Percentiles rank a stretch among this genome's conserved stretches.
These are phyloP conservation scores for Lipomyces yarrowii DNA, from an alignment of 1,139 yeast genomes.

Conservation along the genomic window DNA sequence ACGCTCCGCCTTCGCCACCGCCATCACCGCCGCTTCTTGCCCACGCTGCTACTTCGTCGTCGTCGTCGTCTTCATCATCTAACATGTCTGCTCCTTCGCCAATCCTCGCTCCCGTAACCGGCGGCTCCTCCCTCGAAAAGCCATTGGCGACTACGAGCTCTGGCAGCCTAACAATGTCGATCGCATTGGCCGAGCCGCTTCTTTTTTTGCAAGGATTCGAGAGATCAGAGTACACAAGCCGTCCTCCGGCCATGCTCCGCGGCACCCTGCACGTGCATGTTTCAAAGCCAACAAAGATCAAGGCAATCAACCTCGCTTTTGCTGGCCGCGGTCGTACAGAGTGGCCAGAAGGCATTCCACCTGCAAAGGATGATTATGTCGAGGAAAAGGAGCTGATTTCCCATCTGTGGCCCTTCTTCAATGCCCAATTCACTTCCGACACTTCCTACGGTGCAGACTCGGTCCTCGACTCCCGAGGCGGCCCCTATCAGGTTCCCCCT, in stretches of 20 bases:
- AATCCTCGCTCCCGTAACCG: conserved; percentile 4
- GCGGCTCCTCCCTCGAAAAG: conserved; percentile 16
- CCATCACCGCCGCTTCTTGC: conserved; percentile 23
- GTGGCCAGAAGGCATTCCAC: conserved; percentile 99
- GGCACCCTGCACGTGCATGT: conserved; percentile 78
- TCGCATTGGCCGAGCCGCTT: conserved; percentile 76
- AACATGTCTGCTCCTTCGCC: conserved; percentile 16
- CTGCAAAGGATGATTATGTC: conserved; percentile 65
- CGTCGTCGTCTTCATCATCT: conserved; percentile 7
- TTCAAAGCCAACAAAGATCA: conserved; percentile 73
- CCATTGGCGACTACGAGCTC: conserved; percentile 34
- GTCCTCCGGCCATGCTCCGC: conserved; percentile 81
- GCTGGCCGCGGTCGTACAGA: conserved; percentile 81
- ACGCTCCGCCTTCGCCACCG: conserved; percentile 30
- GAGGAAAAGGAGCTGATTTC: conserved; percentile 69
- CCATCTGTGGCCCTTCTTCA: conserved; percentile 93
- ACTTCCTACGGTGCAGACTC: conserved; percentile 57
- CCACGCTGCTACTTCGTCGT: conserved; percentile 8
- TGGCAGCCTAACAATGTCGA: conserved; percentile 44
- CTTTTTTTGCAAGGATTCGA: conserved; percentile 83
- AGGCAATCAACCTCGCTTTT: conserved; percentile 65
- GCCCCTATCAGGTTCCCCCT: conserved; percentile 1
- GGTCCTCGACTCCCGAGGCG: conserved; percentile 40
- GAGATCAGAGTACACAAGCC: conserved; percentile 60
- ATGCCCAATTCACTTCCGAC: conserved; percentile 46